Base-by-base conservation (phyloP, 306 rosid genomes). In the Cucumis hystrix region DNA sequence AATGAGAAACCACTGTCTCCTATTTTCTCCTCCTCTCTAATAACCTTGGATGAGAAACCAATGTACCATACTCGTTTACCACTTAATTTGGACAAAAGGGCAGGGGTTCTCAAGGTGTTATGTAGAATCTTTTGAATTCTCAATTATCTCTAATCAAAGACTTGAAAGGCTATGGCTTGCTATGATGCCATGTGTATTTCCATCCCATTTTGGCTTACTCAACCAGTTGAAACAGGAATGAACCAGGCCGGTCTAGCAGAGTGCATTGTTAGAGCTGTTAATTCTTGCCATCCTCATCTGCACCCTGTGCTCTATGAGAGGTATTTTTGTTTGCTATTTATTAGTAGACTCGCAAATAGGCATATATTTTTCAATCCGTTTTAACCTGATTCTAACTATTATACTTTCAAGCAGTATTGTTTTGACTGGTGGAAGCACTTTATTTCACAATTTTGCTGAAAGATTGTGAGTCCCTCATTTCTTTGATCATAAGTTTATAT, bases 191-290 rank as follows among this genome's bases (percentile, higher is more conserved):
- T 12, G 39, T 69, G 37, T 69, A 21, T 69, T 43, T 69, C 21
- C 59, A 15, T 75, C 40, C 35, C 54, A 33, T 56, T 18, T 74
- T 28, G 71, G 39, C 82, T 79, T n/a, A 80, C 59, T 59, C 79
- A 45, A 65, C 65, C 49, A 23, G 41, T 80, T 78, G 25, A 16
- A 78, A 81, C 87, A 95, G 98, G 97, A 79, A 92, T 95, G 98
- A 92, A 92, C 84, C 90, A 95, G 85, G 97, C 98, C 16, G 98
- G 97, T 75, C 84, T 95, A 78, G 96, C 96, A 0, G 98, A 95
- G 63, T 95, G 98, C 80, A 89, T 95, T 43, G 92, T 95, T 74
- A 83, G 91, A 81, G 95, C 98, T 78, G 88, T 95, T 74, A 89
- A 83, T 81, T 89, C 93, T 28, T 95, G 96, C 76, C 97, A 89